Evolutionary conservation across 257 asterid genomes (phyloP).

Genomic region (Coffea eugenioides): DNA sequence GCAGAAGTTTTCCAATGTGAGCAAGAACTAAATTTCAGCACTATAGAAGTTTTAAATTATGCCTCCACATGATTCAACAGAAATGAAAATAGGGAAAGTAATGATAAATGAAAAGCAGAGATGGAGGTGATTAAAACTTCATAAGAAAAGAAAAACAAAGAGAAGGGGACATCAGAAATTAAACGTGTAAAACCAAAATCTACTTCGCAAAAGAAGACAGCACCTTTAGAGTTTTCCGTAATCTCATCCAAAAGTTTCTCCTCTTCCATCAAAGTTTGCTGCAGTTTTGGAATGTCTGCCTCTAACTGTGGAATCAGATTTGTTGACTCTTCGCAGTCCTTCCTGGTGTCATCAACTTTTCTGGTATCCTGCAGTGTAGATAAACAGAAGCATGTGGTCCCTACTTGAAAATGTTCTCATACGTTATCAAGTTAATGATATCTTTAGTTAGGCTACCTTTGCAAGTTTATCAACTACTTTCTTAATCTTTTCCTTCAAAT

Average conservation of each 20-base stretch:
- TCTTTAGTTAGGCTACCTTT: constrained; percentile 49
- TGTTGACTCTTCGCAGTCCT: constrained; percentile 71
- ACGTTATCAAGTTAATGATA: neutral
- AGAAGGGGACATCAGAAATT: neutral
- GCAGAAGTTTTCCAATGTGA: neutral
- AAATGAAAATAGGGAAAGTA: neutral
- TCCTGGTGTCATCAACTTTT: constrained; percentile 60
- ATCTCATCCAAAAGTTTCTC: constrained; percentile 81
- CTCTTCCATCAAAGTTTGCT: constrained; percentile 60
- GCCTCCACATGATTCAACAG: neutral
- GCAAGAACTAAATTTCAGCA: neutral
- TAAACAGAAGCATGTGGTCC: neutral
- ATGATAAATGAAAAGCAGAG: neutral
- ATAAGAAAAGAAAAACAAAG: neutral
- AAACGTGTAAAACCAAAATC: neutral
- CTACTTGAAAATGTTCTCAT: neutral
- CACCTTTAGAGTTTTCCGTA: constrained; percentile 77
- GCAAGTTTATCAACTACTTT: constrained; percentile 75
- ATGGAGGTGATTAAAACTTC: neutral
- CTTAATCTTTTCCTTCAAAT: constrained; percentile 82
- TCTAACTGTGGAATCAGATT: constrained; percentile 76
- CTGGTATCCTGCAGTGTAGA: constrained; percentile 54
- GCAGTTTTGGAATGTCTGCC: constrained; percentile 68
- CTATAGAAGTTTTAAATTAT: too few relatives aligned
- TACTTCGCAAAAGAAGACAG: neutral